These are phyloP conservation scores for Aotearoamyces nothofagi DNA, from an alignment of 2,329 filamentous ascomycete species.

Conservation along the genomic window DNA sequence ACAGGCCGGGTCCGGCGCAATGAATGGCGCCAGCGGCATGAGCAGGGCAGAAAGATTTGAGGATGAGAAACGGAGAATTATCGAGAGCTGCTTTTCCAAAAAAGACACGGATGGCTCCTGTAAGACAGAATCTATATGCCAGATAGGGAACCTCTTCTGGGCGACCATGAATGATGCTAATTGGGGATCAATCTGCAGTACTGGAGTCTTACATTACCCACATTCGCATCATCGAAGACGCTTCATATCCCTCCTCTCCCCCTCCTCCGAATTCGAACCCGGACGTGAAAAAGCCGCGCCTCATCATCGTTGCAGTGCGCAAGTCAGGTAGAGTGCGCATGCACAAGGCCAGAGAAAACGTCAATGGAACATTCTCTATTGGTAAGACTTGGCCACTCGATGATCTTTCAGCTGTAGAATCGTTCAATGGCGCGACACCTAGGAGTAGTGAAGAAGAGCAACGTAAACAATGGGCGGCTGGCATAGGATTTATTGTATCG, in stretches of 20 bases:
- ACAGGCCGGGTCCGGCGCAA: slow-evolving; percentile 18
- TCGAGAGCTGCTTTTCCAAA: slow-evolving; percentile 88
- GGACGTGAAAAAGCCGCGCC: slow-evolving; percentile 69
- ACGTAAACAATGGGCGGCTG: slow-evolving; percentile 61
- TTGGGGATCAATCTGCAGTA: slow-evolving; percentile 35
- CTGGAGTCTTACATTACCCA: slow-evolving; percentile 97
- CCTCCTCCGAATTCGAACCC: slow-evolving; percentile 64
- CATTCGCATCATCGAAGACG: slow-evolving; percentile 80
- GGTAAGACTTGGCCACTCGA: slow-evolving; percentile 98
- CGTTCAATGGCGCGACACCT: slow-evolving; percentile 51
- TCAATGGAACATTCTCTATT: slow-evolving; percentile 87
- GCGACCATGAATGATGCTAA: slow-evolving; percentile 1
- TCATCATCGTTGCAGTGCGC: slow-evolving; percentile 86
- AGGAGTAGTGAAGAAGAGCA: slow-evolving; percentile 43
- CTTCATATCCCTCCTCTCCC: slow-evolving; percentile 65
- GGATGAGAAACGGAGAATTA: slow-evolving; percentile 88
- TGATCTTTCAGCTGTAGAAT: slow-evolving; percentile 72
- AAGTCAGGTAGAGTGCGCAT: slow-evolving; percentile 86
- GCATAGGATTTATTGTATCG: slow-evolving; percentile 73
- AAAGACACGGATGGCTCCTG: slow-evolving; percentile 74
- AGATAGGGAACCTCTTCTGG: slow-evolving; percentile 5
- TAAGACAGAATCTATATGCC: slow-evolving; percentile 30
- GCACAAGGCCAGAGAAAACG: slow-evolving; percentile 94
- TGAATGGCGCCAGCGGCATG: slow-evolving; percentile 13
- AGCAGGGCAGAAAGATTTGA: slow-evolving; percentile 70